Conservation (phyloP, 768 basidiomycete species). For the Phylloporus sp. region DNA sequence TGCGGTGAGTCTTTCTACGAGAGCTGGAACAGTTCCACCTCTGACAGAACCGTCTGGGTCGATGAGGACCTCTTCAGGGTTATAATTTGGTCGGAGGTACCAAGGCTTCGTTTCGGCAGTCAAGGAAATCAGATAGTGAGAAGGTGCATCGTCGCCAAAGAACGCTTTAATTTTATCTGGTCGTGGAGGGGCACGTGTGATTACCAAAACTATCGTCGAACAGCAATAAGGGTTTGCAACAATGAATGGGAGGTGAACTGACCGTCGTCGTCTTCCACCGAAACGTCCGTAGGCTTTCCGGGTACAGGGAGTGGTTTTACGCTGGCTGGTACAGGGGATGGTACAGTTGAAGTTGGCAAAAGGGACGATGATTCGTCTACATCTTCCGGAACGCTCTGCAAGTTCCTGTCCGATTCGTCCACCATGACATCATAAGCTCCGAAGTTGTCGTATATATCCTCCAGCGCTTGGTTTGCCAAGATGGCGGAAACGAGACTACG, state of each 20-base stretch:
- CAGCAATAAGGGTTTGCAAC: not conserved
- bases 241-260: not conserved
- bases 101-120: conserved; percentile 46
- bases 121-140: conserved; percentile 36
- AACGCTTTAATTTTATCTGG: conserved; percentile 44
- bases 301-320: conserved; percentile 6
- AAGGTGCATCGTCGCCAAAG: conserved; percentile 49
- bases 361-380: not conserved
- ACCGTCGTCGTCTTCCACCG: conserved; percentile 19
- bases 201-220: conserved; percentile 11
- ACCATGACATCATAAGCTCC: conserved; percentile 3
- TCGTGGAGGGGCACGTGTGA: conserved; percentile 18
- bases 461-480: conserved; percentile 18
- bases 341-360: conserved; percentile 1
- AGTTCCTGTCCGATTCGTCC: conserved; percentile 9
- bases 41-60: conserved; percentile 59
- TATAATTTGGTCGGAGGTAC: conserved; percentile 56
- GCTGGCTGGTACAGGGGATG: conserved; percentile 11
- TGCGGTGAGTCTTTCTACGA: conserved; percentile 62
- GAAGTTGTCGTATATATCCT: conserved; percentile 12
- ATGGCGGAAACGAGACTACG: conserved; percentile 32
- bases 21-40: conserved; percentile 55
- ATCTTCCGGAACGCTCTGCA: conserved; percentile 11
- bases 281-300: not conserved
- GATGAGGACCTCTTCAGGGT: conserved; percentile 52